A percentile compares a stretch with the other conserved stretches of the same genome.
Evolutionary conservation across 129 eudicot species (phyloP).

Genomic region (Daucus carota): DNA sequence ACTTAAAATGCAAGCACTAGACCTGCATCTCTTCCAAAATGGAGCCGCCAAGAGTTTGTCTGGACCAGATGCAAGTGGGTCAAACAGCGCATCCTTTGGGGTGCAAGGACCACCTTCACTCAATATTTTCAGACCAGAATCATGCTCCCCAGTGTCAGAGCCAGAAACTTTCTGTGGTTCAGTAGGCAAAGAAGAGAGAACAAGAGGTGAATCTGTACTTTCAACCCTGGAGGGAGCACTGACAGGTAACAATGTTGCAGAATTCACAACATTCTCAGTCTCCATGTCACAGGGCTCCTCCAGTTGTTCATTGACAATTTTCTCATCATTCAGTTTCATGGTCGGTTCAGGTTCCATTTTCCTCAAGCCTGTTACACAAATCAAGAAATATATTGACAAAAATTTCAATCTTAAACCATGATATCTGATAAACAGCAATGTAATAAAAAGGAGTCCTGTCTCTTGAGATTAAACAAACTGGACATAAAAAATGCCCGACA

Average conservation of each 20-base stretch:
- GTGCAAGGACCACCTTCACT: conserved; percentile 29
- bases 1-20: conserved; percentile 28
- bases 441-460: too few relatives aligned
- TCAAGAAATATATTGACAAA: too few relatives aligned
- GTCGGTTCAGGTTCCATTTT: neutral
- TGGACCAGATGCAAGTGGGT: conserved; percentile 68
- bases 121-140: neutral
- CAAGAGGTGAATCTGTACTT: neutral
- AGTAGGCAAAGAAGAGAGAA: neutral
- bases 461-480: too few relatives aligned
- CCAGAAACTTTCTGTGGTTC: neutral
- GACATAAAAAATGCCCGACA: too few relatives aligned
- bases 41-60: conserved; percentile 48
- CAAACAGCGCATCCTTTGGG: conserved; percentile 34
- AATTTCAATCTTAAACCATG: too few relatives aligned
- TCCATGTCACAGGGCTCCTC: neutral
- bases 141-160: neutral
- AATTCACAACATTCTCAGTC: too few relatives aligned
- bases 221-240: neutral
- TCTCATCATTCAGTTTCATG: neutral
- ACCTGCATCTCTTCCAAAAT: conserved; percentile 19
- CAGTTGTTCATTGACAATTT: neutral
- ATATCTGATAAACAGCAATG: too few relatives aligned
- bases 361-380: conserved; percentile 1
- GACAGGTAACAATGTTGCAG: neutral